A percentile compares a stretch with the other conserved stretches of the same genome.
Evolutionary conservation across 2,329 filamentous ascomycete species (phyloP).

Genomic region (Alternaria brassicae): DNA sequence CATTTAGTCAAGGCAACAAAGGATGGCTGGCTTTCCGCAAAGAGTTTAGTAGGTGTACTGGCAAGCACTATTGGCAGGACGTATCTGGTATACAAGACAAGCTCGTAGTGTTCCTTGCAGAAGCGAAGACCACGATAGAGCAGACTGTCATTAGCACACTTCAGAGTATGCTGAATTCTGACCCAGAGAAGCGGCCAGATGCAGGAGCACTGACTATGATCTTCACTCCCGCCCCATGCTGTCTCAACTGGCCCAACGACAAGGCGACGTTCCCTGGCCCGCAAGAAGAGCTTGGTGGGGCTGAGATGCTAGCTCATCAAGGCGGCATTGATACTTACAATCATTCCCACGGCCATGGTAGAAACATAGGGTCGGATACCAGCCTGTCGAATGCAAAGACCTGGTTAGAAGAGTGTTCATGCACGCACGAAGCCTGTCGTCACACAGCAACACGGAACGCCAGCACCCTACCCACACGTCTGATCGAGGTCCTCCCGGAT

Average conservation of each 20-base stretch:
- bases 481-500: constrained; percentile 38
- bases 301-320: constrained; percentile 34
- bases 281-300: constrained; percentile 36
- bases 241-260: constrained; percentile 47
- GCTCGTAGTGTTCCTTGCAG: constrained; percentile 33
- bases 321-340: constrained; percentile 25
- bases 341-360: constrained; percentile 14
- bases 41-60: constrained; percentile 37
- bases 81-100: constrained; percentile 37
- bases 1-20: constrained; percentile 32
- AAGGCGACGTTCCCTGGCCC: constrained; percentile 44
- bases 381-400: constrained; percentile 27
- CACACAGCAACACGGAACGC: constrained; percentile 9
- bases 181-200: constrained; percentile 41
- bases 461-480: constrained; percentile 39
- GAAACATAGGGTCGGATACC: constrained; percentile 6
- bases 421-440: constrained; percentile 37
- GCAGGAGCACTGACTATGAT: constrained; percentile 41
- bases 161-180: constrained; percentile 40
- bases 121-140: constrained; percentile 29
- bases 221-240: constrained; percentile 48
- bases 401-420: constrained; percentile 42
- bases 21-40: constrained; percentile 38
- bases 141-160: constrained; percentile 36
- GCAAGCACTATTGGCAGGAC: constrained; percentile 49